phyloP scores from a whole-genome alignment of 2,329 filamentous ascomycete genomes.

The Arthrinium puccinioides region DNA sequence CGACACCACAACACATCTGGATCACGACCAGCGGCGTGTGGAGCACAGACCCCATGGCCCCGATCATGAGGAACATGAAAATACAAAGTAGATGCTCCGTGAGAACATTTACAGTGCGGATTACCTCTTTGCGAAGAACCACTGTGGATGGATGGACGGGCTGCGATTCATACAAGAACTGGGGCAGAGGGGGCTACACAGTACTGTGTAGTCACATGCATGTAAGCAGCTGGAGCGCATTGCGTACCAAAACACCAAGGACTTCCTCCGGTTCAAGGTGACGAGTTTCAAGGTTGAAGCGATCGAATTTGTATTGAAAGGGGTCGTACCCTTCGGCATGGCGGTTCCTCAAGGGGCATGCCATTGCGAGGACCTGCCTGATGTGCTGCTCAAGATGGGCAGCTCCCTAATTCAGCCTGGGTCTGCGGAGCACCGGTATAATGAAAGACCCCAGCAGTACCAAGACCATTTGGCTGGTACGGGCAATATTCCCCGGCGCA shows the following conservation, averaged over 20 bases:
- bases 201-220: constrained; percentile 34
- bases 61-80: constrained; percentile 33
- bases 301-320: too few relatives aligned
- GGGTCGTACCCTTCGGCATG: too few relatives aligned
- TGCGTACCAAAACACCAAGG: constrained; percentile 43
- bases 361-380: too few relatives aligned
- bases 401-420: too few relatives aligned
- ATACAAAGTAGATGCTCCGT: too few relatives aligned
- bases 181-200: constrained; percentile 38
- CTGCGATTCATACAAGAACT: constrained; percentile 40
- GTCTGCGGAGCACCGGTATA: too few relatives aligned
- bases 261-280: constrained; percentile 1
- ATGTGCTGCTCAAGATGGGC: too few relatives aligned
- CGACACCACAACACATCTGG: constrained; percentile 48
- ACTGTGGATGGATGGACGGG: too few relatives aligned
- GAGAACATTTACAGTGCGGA: constrained; percentile 50
- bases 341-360: too few relatives aligned
- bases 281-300: background rate
- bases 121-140: constrained; percentile 46
- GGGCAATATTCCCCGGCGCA: too few relatives aligned
- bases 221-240: constrained; percentile 43
- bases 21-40: constrained; percentile 50
- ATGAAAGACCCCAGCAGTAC: too few relatives aligned
- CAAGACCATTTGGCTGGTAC: too few relatives aligned
- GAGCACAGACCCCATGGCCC: constrained; percentile 38